Base-by-base conservation (phyloP, 768 basidiomycete genomes). In the Vararia minispora region DNA sequence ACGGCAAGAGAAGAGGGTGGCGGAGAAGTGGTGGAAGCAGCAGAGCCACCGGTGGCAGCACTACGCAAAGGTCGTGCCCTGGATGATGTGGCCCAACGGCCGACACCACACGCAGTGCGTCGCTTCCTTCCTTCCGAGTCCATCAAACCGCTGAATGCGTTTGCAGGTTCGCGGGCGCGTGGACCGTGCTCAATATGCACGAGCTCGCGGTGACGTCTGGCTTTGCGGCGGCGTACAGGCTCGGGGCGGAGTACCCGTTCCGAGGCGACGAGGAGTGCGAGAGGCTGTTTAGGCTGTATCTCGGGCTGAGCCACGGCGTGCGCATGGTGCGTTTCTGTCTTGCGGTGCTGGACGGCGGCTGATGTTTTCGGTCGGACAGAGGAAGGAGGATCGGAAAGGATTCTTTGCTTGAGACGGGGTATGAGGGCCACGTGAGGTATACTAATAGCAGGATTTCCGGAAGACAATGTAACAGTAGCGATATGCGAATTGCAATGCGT, bases 11-110 rank as follows among this genome's bases (percentile, higher is more conserved):
- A 57, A 61, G 47, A 49, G 61, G 24, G 64, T 70, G 21, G 34
- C 56, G 47, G 58, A 68, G 51, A 67, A 68, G 49, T 67, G 65
- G 68, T 71, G 68, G 69, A 70, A 71, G 49, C 69, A 70, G 49
- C 67, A 68, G 50, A 64, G 64, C 35, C 66, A 71, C 45, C 60
- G 66, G 17, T 71, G 67, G 67, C 66, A 69, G 49, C 63, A 65
- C 41, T 65, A 63, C 29, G 53, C 58, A 14, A 44, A 40, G 3
- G 54, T 55, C 20, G 61, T 65, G 18, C 61, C 63, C 22, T 62
- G 58, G 53, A 58, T 65, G 57, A 57, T 55, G 58, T 47, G 53
- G 34, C 50, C 64, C 45, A 62, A 65, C 47, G 59, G 61, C 17
- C 58, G 53, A 48, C 48, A 52, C n/a, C 47, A 55, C 31, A 63